Evolutionary conservation across 768 basidiomycete genomes (phyloP), one percentile per base, ranked within the genome.

Genomic region (Daedaleopsis sinensis): DNA sequence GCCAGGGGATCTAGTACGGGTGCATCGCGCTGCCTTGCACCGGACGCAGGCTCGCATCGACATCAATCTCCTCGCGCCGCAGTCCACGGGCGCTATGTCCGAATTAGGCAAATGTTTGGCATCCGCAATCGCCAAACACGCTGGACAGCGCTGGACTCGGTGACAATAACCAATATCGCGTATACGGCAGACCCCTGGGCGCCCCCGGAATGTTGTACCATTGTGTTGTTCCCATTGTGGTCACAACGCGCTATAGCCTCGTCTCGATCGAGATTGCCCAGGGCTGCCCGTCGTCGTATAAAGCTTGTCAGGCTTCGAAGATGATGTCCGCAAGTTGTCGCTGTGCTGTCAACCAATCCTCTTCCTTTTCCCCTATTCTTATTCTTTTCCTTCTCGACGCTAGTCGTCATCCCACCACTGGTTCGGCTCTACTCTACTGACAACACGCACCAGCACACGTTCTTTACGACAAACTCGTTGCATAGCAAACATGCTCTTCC

Each of bases 351-450:
- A 57, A 58, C 54, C 38, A 24, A 46, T 51, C 49, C 44, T 54
- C 42, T 21, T 46, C 27, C 36, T 59, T 59, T 23, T 46, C 19
- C 7, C 32, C 43, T 64, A 64, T 56, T 15, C 54, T 64, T 64
- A 64, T 59, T 59, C 55, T 59, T 43, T 59, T 64, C 37, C 37
- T 63, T 48, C 55, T 35, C 55, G 62, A 59, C 62, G 62, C 62
- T 57, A 64, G 62, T 37, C 61, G 60, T 62, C 54, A n/a, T 38
- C 38, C 7, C 23, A n/a, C 43, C 35, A 46, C 27, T 37, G 19
- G 39, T 24, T 32, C 39, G 16, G 24, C 23, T 19, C 51, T n/a
- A 12, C 11, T 27, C 43, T 47, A 23, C 52, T 35, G 52, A 53
- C 52, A 44, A 32, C 35, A n/a, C 1, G 32, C 36, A 51, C 46